Evolutionary conservation across 345 rosid species (phyloP), one percentile per base, ranked within the genome.

Genomic region (Acer negundo): DNA sequence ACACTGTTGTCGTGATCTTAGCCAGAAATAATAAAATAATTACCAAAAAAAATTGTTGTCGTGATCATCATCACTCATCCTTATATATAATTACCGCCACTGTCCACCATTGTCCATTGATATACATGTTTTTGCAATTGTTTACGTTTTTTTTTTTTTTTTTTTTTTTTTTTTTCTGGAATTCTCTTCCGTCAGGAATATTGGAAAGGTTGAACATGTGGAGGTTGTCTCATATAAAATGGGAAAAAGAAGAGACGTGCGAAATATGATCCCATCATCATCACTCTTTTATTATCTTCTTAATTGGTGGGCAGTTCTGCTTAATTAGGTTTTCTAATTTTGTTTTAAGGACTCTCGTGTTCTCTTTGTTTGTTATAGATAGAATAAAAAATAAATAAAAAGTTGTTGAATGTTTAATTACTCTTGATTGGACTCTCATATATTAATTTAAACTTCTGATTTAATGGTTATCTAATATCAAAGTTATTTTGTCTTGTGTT

Each of bases 221-320:
- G 67, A 28, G 22, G 20, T 28, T 15, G 19, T 64, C 42, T 19
- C 9, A 13, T 63, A 13, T 24, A 24, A 63, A 63, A 13, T 13
- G 15, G 68, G 44, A 28, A 15, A 64, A 64, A 35, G 44, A 64
- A 28, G 68, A 64, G 68, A 38, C n/a, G 68, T 64, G 68, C 68
- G 44, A 38, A 19, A 13, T 35, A 35, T 4, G 12, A 42, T 64
- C 44, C 11, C 19, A 62, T 23, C 23, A 62, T 62, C 6, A 35
- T n/a, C 38, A 35, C 38, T 35, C 6, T 3, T 5, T 35, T 35
- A 35, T 35, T 35, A 35, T 35, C 38, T 35, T 35, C 38, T 35
- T 35, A 35, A 35, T 35, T 35, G 0, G 26, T 42, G 46, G 46
- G 10, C 46, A 42, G 2, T 42, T 8, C 38, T 35, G 6, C 38